Percentiles rank a stretch among this genome's conserved stretches.
phyloP scores from a whole-genome alignment of 345 rosid species.

The Eucalyptus pauciflora region DNA sequence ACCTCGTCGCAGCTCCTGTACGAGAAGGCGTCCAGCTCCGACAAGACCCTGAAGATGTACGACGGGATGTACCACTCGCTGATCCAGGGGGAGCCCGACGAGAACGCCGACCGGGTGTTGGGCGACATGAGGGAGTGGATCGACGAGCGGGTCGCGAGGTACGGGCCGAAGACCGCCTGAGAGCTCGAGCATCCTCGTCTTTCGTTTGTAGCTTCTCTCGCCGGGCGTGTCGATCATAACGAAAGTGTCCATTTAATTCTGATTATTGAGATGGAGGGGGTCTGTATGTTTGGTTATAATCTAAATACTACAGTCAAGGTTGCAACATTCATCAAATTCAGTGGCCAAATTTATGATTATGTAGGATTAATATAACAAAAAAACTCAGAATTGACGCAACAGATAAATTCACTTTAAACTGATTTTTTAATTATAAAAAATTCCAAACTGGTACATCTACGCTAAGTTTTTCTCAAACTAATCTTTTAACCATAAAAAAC shows the following conservation, averaged over 20 bases:
- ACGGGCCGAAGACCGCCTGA: conserved; percentile 15
- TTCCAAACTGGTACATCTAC: fast-evolving
- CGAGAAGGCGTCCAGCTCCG: conserved; percentile 63
- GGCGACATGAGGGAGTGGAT: conserved; percentile 98
- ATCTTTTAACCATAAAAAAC: too few relatives aligned
- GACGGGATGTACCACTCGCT: conserved; percentile 95
- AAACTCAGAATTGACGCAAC: too few relatives aligned
- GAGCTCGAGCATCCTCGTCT: neutral
- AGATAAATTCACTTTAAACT: too few relatives aligned
- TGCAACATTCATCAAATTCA: neutral
- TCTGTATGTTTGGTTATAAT: neutral
- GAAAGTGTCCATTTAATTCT: neutral
- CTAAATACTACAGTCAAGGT: neutral
- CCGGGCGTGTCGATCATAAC: neutral
- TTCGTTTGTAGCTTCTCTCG: neutral
- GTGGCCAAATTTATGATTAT: neutral
- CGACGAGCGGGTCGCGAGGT: conserved; percentile 64
- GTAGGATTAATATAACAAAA: too few relatives aligned
- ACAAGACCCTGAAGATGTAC: conserved; percentile 74
- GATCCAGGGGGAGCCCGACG: conserved; percentile 91
- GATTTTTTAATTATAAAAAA: too few relatives aligned
- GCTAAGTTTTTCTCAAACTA: too few relatives aligned
- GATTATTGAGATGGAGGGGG: neutral
- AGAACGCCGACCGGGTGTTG: conserved; percentile 54
- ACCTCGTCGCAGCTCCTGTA: conserved; percentile 61